Base-by-base conservation (phyloP, 2,329 filamentous ascomycete genomes). In the Fusarium drepaniforme region DNA sequence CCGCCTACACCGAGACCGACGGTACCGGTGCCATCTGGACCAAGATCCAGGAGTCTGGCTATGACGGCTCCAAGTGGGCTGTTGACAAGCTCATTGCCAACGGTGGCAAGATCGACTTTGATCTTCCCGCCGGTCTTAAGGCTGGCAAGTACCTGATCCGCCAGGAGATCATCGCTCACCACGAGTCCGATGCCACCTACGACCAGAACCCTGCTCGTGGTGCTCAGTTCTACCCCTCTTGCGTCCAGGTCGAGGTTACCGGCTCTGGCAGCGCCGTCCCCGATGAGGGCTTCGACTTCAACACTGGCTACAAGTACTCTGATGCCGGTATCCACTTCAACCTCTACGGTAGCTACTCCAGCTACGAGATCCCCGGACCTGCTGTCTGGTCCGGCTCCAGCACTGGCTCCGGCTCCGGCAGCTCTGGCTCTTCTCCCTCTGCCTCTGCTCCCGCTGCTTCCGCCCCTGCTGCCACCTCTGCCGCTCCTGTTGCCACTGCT, bases 221-320 rank as follows among this genome's bases (percentile, higher is more conserved):
- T 62, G 78, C 78, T 49, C 78, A 79, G 75, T 88, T 88, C 81
- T 90, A 90, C 82, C 88, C 88, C 67, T 85, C 87, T 73, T 90
- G 91, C 81, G 84, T 90, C 76, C 91, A 93, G 84, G 79, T 93
- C 72, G 86, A 90, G 79, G 83, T 92, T 73, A 88, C 87, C 38
- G 89, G 89, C 62, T 82, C 83, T 51, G 89, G 79, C 35, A 68
- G 63, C 53, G 73, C 72, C 40, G 74, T 78, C 83, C 86, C 87
- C 25, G 76, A 80, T 69, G 71, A 84, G 78, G 75, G 72, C 77
- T 88, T 88, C 64, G 82, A 85, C 79, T 85, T 89, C 79, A 84
- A 86, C 82, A 79, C 65, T 35, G 90, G 90, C 68, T 93, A 92
- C 86, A 90, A 84, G 63, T 83, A 85, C 76, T 82, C 84, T 65